Evolutionary conservation across 2,329 filamentous ascomycete species (phyloP).

Genomic region (Colletotrichum gigasporum): DNA sequence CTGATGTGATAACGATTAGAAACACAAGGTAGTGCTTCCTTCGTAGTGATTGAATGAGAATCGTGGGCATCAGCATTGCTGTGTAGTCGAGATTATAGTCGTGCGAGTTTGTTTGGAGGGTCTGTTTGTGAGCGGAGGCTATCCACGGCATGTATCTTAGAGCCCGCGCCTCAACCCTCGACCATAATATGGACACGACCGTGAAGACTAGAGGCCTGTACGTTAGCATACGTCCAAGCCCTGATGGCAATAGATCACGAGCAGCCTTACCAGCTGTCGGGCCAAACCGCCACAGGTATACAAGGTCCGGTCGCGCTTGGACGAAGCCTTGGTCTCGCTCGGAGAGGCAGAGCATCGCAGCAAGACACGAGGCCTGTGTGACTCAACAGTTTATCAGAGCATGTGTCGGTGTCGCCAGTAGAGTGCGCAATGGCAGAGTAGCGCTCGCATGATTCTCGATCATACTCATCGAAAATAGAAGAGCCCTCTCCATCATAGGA

Average conservation of each 20-base stretch:
- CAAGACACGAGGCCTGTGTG: too few species aligned
- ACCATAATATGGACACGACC: background rate
- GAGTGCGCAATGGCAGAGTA: too few species aligned
- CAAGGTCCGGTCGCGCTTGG: too few species aligned
- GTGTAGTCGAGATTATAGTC: background rate
- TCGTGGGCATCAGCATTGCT: background rate
- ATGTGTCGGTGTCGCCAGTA: background rate
- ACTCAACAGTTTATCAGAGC: background rate
- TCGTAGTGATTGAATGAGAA: background rate
- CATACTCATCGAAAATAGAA: too few species aligned
- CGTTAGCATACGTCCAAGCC: accelerated
- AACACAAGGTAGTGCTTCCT: background rate
- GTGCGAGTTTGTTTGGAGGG: accelerated
- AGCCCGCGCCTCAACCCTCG: background rate
- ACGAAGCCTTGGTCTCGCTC: too few species aligned
- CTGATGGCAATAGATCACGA: too few species aligned
- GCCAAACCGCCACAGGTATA: too few species aligned
- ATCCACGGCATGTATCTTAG: background rate
- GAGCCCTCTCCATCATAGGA: too few species aligned
- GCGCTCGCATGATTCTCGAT: too few species aligned
- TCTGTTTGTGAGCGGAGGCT: background rate
- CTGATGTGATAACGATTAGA: background rate
- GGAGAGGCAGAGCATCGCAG: too few species aligned
- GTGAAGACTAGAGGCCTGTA: background rate
- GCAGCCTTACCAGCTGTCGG: too few species aligned